These are phyloP conservation scores for Dryas integrifolia DNA, from an alignment of 331 rosid species.

Conservation along the genomic window DNA sequence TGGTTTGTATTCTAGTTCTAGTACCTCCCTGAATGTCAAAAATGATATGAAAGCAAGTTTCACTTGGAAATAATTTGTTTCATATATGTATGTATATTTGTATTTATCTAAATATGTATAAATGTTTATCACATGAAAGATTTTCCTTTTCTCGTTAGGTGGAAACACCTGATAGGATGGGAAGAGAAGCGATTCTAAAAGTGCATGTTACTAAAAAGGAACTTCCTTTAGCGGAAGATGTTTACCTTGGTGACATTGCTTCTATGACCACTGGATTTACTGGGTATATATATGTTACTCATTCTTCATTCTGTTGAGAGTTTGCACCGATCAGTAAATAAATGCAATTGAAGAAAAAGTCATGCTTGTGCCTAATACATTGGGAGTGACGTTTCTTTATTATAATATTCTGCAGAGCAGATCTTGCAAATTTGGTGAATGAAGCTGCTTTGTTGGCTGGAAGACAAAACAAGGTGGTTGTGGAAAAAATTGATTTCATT, in stretches of 20 bases:
- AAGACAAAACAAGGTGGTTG: constrained; percentile 73
- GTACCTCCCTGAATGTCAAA: constrained; percentile 21
- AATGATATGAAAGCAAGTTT: constrained; percentile 9
- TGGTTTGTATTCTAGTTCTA: constrained; percentile 56
- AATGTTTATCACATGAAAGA: neutral
- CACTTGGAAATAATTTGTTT: neutral
- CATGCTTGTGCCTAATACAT: neutral
- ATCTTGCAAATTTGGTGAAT: constrained; percentile 91
- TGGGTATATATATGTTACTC: constrained; percentile 60
- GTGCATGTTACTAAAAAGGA: constrained; percentile 85
- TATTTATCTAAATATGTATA: neutral
- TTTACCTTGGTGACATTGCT: constrained; percentile 68
- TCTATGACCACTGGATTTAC: constrained; percentile 98
- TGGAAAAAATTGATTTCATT: constrained; percentile 81
- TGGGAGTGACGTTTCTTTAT: constrained; percentile 1
- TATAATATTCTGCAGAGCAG: constrained; percentile 59
- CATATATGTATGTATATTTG: neutral
- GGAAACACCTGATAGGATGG: constrained; percentile 84
- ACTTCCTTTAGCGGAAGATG: constrained; percentile 83
- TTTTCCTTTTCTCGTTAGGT: constrained; percentile 42
- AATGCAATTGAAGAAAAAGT: neutral
- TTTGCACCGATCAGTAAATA: constrained; percentile 1
- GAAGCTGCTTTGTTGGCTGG: constrained; percentile 96
- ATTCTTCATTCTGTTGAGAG: constrained; percentile 14
- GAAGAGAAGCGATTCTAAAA: constrained; percentile 82